Conservation (phyloP, 2,329 filamentous ascomycete species). For the Xylariaceae sp. region DNA sequence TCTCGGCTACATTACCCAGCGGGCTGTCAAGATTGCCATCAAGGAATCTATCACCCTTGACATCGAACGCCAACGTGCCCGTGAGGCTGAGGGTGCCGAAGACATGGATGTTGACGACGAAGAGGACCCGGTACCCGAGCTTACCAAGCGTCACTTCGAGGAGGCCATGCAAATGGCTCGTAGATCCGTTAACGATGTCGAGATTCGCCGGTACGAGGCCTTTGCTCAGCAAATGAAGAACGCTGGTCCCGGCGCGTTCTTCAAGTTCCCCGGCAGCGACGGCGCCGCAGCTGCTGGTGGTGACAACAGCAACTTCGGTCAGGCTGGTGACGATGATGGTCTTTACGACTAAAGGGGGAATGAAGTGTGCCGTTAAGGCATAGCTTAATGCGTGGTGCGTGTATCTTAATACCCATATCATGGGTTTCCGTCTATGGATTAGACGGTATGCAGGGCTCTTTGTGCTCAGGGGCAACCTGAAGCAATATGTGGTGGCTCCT, state of each 20-base stretch:
- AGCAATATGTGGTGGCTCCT: not conserved
- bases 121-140: constrained; percentile 87
- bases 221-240: constrained; percentile 99
- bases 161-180: constrained; percentile 96
- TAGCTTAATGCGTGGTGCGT: constrained; percentile 22
- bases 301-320: constrained; percentile 63
- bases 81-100: constrained; percentile 81
- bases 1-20: constrained; percentile 97
- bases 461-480: not conserved
- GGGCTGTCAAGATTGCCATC: constrained; percentile 98
- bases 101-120: constrained; percentile 80
- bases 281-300: constrained; percentile 62
- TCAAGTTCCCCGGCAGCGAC: constrained; percentile 85
- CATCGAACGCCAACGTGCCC: constrained; percentile 85
- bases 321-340: constrained; percentile 89
- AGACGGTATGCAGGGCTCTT: constrained; percentile 1
- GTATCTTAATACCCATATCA: constrained; percentile 44
- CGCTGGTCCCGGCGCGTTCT: constrained; percentile 88
- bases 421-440: constrained; percentile 1
- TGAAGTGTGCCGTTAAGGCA: constrained; percentile 20
- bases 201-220: constrained; percentile 96
- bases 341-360: constrained; percentile 74
- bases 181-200: constrained; percentile 90
- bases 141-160: constrained; percentile 96
- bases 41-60: constrained; percentile 89